phyloP scores from a whole-genome alignment of 768 basidiomycete species.

The Grammothele lineata region DNA sequence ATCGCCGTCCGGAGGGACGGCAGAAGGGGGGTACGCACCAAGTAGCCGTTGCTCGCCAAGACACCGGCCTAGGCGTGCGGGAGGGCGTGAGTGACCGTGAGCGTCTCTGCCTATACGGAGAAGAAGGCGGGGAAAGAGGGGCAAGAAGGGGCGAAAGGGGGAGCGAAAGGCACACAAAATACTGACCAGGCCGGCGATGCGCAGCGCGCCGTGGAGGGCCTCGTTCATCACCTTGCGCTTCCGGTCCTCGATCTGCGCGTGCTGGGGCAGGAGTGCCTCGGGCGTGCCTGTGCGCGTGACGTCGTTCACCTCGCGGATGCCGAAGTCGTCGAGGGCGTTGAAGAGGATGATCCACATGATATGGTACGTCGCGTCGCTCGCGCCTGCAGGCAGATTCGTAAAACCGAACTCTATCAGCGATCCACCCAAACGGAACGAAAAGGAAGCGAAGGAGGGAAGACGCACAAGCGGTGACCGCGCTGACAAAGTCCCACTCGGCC shows the following conservation, averaged over 20 bases:
- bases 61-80: constrained; percentile 58
- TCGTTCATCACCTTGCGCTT: constrained; percentile 76
- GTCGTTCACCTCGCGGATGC: constrained; percentile 69
- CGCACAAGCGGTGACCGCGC: constrained; percentile 62
- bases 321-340: constrained; percentile 80
- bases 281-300: constrained; percentile 33
- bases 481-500: constrained; percentile 87
- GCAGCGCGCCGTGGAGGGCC: constrained; percentile 77
- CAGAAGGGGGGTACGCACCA: constrained; percentile 51
- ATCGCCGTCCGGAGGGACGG: neutral
- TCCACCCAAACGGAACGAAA: neutral
- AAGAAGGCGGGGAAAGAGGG: neutral
- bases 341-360: constrained; percentile 87
- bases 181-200: constrained; percentile 84
- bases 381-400: constrained; percentile 51
- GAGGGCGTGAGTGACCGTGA: neutral
- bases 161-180: too few relatives aligned
- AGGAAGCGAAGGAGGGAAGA: too few relatives aligned
- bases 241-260: constrained; percentile 52
- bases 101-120: too few relatives aligned
- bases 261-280: constrained; percentile 33
- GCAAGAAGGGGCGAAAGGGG: constrained; percentile 2
- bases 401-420: constrained; percentile 13
- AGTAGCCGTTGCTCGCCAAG: constrained; percentile 81
- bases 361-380: constrained; percentile 87